Percentiles rank a stretch among this genome's conserved stretches.
These are phyloP conservation scores for Orbilia oligospora DNA, from an alignment of 2,329 filamentous ascomycete genomes.

Conservation along the genomic window DNA sequence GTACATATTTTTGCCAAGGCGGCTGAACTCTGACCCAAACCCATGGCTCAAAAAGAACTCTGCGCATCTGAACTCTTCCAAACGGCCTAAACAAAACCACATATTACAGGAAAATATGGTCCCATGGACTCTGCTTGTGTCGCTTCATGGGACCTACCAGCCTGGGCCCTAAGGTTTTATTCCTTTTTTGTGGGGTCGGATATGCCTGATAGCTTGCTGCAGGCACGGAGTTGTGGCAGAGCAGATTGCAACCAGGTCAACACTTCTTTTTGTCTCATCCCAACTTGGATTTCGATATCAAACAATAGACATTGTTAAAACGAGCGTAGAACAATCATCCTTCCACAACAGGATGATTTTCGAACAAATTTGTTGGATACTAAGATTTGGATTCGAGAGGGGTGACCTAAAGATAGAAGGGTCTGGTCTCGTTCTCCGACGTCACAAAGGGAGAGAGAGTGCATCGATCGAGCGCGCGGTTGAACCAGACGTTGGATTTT, in stretches of 20 bases:
- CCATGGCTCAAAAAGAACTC: background rate
- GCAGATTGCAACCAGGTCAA: constrained; percentile 46
- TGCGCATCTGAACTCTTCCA: background rate
- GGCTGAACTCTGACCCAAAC: constrained; percentile 24
- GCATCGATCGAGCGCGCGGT: constrained; percentile 23
- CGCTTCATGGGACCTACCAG: background rate
- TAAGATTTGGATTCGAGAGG: background rate
- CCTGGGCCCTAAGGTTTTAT: background rate
- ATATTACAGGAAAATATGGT: background rate
- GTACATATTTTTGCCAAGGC: constrained; percentile 21
- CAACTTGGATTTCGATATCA: constrained; percentile 8
- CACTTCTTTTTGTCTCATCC: constrained; percentile 33
- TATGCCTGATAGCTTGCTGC: constrained; percentile 28
- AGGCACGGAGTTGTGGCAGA: background rate
- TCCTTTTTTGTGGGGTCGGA: background rate
- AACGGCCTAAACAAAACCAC: background rate
- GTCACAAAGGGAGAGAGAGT: too few relatives aligned
- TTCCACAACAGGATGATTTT: constrained; percentile 11
- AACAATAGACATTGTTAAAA: constrained; percentile 46
- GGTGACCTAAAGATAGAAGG: constrained; percentile 10
- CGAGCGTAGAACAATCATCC: background rate
- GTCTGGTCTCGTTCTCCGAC: background rate
- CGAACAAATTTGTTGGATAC: constrained; percentile 17
- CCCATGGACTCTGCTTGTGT: background rate
- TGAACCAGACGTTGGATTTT: constrained; percentile 7